Base-by-base conservation (phyloP, 257 asterid genomes). In the Plantago elongata region DNA sequence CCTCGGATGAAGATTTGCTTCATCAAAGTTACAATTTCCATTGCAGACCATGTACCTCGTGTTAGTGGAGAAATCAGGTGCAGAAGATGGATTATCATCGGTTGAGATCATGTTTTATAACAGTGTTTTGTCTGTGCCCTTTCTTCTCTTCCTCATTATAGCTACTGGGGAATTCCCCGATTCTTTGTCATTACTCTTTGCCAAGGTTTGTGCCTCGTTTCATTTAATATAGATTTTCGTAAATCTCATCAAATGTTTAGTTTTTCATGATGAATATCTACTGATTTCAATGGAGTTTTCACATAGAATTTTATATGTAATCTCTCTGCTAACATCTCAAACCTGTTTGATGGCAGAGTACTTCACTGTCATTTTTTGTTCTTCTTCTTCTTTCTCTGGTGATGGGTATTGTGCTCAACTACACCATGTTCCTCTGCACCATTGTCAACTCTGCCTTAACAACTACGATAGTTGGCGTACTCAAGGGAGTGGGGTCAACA, bases 1-100 rank as follows among this genome's bases (percentile, higher is more conserved):
- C 11, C 17, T 16, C 15, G 14, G 13, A 45, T 48, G 14, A 66
- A 60, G 42, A 54, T 64, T 62, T 52, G 51, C 49, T 61, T 66
- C 42, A 38, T 30, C 45, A 18, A 57, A 22, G 27, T 13, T 0
- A 50, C 16, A 51, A 5, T 62, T 69, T 64, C 63, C 44, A 22
- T 62, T 78, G 64, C 94, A 93, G 99, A 89, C 96, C n/a, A 93
- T 93, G 97, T 93, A 93, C 87, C 99, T 89, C 47, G 87, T 93
- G 34, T 75, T 93, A 73, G 99, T 93, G 62, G 99, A 93, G 75
- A 87, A 82, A 77, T 87, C 99, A 9, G 97, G 99, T 59, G 97
- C 92, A 57, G 99, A 93, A 74, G 99, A 89, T 51, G 97, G 97
- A 61, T 95, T 93, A 74, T 79, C 94, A 9, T 89, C 99, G 9